Percentiles rank a stretch among this genome's conserved stretches.
Evolutionary conservation across 2,329 filamentous ascomycete species (phyloP).

Genomic region (Trichoderma sp.): DNA sequence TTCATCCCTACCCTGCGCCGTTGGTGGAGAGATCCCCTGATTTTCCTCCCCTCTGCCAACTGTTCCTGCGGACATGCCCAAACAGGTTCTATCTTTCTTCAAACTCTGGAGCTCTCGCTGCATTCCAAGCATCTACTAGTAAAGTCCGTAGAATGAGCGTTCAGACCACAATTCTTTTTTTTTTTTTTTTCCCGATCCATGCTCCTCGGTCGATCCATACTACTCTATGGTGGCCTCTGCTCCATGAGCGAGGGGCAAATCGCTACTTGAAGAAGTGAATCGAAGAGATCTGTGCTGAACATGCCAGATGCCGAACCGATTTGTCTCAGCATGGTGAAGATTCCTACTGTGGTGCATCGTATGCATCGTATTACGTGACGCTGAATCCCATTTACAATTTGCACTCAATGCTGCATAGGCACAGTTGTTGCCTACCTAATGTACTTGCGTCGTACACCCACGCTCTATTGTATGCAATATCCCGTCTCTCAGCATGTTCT

Average conservation of each 20-base stretch:
- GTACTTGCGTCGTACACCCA: neutral
- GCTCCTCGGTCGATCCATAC: neutral
- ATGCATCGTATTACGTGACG: neutral
- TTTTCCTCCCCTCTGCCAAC: neutral
- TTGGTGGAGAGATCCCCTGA: neutral
- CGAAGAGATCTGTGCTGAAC: neutral
- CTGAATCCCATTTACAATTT: neutral
- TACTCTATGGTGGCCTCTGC: neutral
- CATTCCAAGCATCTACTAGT: neutral
- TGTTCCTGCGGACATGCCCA: neutral
- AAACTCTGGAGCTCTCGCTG: too few relatives aligned
- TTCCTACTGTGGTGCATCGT: neutral
- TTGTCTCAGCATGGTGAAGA: neutral
- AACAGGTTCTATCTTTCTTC: neutral
- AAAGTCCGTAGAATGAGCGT: neutral
- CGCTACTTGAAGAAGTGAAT: neutral
- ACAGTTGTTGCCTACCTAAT: neutral
- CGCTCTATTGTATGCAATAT: neutral
- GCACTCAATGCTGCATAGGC: neutral
- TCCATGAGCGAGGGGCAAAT: neutral
- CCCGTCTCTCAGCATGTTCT: constrained; percentile 1
- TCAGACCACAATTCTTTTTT: neutral
- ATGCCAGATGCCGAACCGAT: too few relatives aligned
- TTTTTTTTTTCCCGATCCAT: neutral
- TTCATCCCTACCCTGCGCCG: neutral